A percentile compares a stretch with the other conserved stretches of the same genome.
phyloP scores from a whole-genome alignment of 108 stramenopile genomes.

The Cyclotella sp. region DNA sequence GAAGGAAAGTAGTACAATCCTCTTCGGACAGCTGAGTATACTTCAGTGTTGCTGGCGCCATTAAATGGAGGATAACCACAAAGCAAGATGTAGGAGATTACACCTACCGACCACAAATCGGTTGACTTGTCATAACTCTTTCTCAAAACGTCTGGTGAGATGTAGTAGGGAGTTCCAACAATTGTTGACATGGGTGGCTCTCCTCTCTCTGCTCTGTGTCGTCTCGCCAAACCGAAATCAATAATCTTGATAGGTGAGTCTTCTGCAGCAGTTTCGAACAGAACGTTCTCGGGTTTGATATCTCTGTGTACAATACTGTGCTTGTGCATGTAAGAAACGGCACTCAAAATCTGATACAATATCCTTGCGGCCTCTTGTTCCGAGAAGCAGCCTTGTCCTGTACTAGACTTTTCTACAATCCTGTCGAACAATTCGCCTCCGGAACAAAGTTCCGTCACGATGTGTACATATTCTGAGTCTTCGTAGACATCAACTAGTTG shows the following conservation, averaged over 20 bases:
- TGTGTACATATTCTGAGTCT: slow-evolving; percentile 62
- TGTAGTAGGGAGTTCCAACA: slow-evolving; percentile 66
- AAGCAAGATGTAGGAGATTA: slow-evolving; percentile 76
- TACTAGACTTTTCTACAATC: slow-evolving; percentile 79
- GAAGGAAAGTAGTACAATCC: slow-evolving; percentile 12
- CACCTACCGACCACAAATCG: slow-evolving; percentile 83
- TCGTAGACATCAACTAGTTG: slow-evolving; percentile 92
- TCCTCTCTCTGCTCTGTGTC: slow-evolving; percentile 14
- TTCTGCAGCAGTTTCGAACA: slow-evolving; percentile 56
- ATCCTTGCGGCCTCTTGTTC: slow-evolving; percentile 63
- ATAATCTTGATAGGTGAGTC: slow-evolving; percentile 68
- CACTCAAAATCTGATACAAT: slow-evolving; percentile 60
- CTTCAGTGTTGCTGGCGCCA: slow-evolving; percentile 40
- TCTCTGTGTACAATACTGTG: slow-evolving; percentile 66
- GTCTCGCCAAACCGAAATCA: slow-evolving; percentile 73
- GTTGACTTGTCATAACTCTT: slow-evolving; percentile 54
- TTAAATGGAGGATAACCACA: slow-evolving; percentile 84
- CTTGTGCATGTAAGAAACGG: slow-evolving; percentile 80
- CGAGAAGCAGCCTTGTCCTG: slow-evolving; percentile 37
- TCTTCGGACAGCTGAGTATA: slow-evolving; percentile 55
- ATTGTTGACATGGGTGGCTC: slow-evolving; percentile 47
- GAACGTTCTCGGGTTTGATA: slow-evolving; percentile 86
- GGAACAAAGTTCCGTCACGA: slow-evolving; percentile 83
- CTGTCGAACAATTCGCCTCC: slow-evolving; percentile 95
- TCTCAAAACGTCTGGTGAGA: slow-evolving; percentile 66